Percentiles rank a stretch among this genome's conserved stretches.
phyloP scores from a whole-genome alignment of 768 basidiomycete species.

The Lactarius trivialis region DNA sequence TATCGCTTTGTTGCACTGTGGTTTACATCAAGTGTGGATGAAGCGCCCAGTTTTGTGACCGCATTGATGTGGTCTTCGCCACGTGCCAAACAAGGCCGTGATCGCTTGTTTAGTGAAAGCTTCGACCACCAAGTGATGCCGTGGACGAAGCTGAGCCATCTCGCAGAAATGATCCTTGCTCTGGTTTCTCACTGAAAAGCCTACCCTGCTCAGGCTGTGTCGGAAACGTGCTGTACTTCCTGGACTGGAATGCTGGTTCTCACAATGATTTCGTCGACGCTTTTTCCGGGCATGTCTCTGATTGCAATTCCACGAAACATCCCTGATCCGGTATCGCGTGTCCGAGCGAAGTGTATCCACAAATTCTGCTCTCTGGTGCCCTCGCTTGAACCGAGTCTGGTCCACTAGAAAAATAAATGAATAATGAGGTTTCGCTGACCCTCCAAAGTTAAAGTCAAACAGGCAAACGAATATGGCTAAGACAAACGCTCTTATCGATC shows the following conservation, averaged over 20 bases:
- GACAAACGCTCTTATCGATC: background rate
- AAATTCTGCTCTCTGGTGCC: background rate
- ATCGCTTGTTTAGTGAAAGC: background rate
- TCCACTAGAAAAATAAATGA: background rate
- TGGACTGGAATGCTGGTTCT: background rate
- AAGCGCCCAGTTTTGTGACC: background rate
- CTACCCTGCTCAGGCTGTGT: background rate
- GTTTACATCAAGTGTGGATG: background rate
- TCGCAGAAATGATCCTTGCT: background rate
- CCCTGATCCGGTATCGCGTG: background rate
- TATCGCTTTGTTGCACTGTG: background rate
- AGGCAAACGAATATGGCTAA: background rate
- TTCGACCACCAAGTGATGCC: background rate
- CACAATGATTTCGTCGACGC: background rate
- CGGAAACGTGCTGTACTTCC: background rate
- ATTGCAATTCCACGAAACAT: background rate
- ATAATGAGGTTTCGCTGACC: background rate
- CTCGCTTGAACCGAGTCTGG: background rate
- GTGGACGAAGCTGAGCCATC: background rate
- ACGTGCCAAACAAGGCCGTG: constrained; percentile 1
- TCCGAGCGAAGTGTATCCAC: background rate
- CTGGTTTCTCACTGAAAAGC: background rate
- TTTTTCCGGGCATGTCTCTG: background rate
- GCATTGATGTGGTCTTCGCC: background rate
- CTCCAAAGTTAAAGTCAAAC: background rate